Conservation (phyloP, 2,329 filamentous ascomycete species). For the Fusarium oxysporum region DNA sequence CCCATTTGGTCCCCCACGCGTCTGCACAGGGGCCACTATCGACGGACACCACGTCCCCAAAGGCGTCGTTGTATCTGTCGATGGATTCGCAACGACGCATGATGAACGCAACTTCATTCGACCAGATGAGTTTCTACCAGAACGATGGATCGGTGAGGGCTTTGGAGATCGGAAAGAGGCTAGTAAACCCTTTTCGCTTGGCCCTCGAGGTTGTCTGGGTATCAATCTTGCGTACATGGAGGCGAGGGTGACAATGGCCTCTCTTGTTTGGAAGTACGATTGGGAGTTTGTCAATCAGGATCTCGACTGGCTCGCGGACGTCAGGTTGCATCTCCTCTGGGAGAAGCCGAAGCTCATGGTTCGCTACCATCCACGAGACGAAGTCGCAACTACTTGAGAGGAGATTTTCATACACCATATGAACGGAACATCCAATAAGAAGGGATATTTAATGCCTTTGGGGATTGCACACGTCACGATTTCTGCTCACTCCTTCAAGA, state of each 20-base stretch:
- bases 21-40: slow-evolving; percentile 14
- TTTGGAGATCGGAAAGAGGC: slow-evolving; percentile 10
- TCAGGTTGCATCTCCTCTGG: background rate
- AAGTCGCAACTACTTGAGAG: background rate
- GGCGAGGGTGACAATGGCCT: background rate
- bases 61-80: slow-evolving; percentile 16
- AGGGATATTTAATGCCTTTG: background rate
- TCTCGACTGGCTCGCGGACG: background rate
- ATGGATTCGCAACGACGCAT: background rate
- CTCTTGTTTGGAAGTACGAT: background rate
- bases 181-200: slow-evolving; percentile 5
- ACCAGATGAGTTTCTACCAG: slow-evolving; percentile 5
- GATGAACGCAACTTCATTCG: slow-evolving; percentile 10
- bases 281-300: slow-evolving; percentile 8
- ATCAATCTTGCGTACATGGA: slow-evolving; percentile 20
- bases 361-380: background rate
- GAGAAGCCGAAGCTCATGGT: background rate
- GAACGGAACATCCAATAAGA: background rate
- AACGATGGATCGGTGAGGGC: slow-evolving; percentile 10
- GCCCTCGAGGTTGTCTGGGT: slow-evolving; percentile 1
- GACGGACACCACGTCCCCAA: slow-evolving; percentile 19
- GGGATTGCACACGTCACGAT: background rate
- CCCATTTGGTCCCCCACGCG: slow-evolving; percentile 2
- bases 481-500: background rate
- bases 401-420: background rate